Conservation (phyloP, 805 yeast species). For the Pichia phayaonensis region DNA sequence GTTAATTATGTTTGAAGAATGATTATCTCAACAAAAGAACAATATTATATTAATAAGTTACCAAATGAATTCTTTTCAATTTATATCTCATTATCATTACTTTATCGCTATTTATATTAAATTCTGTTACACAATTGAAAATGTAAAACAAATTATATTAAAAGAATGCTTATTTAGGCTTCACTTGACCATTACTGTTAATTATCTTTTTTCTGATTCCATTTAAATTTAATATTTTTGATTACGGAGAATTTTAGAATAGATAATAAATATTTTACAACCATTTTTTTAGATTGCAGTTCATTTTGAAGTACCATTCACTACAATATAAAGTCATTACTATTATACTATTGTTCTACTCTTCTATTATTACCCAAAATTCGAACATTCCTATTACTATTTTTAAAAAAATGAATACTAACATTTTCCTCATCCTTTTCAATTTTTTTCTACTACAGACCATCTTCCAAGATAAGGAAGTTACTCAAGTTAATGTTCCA, state of each 20-base stretch:
- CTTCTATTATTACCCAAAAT: background rate
- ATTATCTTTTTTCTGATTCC: background rate
- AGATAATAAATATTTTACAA: too few species aligned
- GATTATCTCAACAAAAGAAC: background rate
- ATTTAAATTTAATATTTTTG: too few species aligned
- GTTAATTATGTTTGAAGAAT: background rate
- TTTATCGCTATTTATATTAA: background rate
- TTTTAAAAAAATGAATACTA: background rate
- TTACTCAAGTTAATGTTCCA: conserved; percentile 85
- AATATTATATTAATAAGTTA: too few species aligned
- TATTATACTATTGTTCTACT: background rate
- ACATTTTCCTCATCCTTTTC: background rate
- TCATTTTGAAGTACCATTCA: too few species aligned
- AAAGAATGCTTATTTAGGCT: too few species aligned
- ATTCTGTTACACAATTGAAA: too few species aligned
- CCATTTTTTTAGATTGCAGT: too few species aligned
- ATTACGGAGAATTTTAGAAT: background rate
- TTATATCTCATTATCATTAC: too few species aligned
- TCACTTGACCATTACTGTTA: too few species aligned
- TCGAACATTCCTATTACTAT: background rate
- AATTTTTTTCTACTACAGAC: conserved; percentile 16
- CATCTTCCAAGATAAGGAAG: conserved; percentile 26
- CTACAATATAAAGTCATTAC: background rate
- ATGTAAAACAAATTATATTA: too few species aligned
- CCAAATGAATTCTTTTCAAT: background rate